A percentile compares a stretch with the other conserved stretches of the same genome.
phyloP scores from a whole-genome alignment of 192 early-diverging fungal genomes.

The Allomyces macrogynus region DNA sequence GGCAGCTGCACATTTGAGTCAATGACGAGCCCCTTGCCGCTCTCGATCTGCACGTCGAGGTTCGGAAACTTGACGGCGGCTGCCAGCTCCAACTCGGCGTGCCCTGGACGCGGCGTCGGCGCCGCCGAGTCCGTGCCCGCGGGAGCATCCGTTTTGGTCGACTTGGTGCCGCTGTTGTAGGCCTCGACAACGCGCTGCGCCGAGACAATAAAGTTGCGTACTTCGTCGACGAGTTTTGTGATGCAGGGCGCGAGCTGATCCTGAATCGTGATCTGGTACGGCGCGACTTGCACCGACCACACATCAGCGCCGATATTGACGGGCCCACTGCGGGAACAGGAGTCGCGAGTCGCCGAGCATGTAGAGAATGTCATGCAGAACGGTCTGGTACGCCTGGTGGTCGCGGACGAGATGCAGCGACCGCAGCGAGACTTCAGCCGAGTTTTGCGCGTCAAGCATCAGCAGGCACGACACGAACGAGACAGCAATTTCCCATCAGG shows the following conservation, averaged over 20 bases:
- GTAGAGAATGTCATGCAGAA: too few relatives aligned
- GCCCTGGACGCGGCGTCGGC: too few relatives aligned
- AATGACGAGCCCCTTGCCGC: not conserved
- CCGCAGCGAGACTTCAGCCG: not conserved
- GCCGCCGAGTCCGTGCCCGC: too few relatives aligned
- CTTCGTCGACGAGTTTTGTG: not conserved
- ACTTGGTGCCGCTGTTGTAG: too few relatives aligned
- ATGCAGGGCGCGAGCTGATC: not conserved
- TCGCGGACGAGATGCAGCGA: too few relatives aligned
- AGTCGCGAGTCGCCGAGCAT: too few relatives aligned
- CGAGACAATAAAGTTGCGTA: not conserved
- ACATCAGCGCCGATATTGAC: not conserved
- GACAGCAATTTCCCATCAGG: not conserved
- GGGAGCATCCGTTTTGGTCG: too few relatives aligned
- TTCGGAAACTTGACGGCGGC: too few relatives aligned
- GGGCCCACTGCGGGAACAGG: too few relatives aligned
- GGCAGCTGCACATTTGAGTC: not conserved
- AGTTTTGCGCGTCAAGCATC: not conserved
- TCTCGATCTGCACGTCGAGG: not conserved
- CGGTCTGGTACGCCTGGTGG: too few relatives aligned
- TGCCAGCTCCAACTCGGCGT: too few relatives aligned
- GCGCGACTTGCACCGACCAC: not conserved
- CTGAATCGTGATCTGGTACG: not conserved
- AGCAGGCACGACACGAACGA: not conserved
- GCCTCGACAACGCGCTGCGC: not conserved